Percentiles rank a stretch among this genome's conserved stretches.
Conservation (phyloP, 352 stramenopile species). For the Phytopythium vexans region DNA sequence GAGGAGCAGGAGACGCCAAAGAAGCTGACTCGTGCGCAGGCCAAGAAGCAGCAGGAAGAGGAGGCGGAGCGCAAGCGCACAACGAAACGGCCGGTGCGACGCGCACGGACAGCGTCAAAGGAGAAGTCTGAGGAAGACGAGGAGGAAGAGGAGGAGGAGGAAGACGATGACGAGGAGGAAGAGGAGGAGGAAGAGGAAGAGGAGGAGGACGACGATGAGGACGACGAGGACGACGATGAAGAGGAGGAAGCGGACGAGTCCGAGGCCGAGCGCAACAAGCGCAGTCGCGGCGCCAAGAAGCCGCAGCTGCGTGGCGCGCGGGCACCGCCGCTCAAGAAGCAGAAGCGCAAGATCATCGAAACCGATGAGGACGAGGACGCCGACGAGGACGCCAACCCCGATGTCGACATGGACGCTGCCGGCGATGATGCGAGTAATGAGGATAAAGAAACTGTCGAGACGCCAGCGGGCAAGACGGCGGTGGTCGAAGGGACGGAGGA, state of each 20-base stretch:
- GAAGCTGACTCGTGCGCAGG: constrained; percentile 32
- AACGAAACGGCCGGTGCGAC: constrained; percentile 14
- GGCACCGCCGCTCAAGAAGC: constrained; percentile 27
- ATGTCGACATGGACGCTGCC: constrained; percentile 20
- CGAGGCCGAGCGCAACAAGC: constrained; percentile 17
- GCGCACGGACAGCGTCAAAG: constrained; percentile 1
- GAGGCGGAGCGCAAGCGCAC: constrained; percentile 32
- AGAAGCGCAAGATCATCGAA: constrained; percentile 29
- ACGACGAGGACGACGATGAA: constrained; percentile 13
- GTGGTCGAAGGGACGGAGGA: constrained; percentile 6
- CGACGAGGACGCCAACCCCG: constrained; percentile 17
- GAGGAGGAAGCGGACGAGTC: constrained; percentile 17
- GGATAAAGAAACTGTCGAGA: neutral
- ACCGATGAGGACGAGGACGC: constrained; percentile 31
- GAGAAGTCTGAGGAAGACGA: constrained; percentile 30
- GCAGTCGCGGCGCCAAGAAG: constrained; percentile 12
- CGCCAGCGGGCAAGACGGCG: constrained; percentile 17
- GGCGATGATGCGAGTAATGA: constrained; percentile 5
- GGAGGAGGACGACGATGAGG: constrained; percentile 16
- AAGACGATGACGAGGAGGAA: constrained; percentile 42
- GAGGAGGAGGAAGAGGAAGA: constrained; percentile 33
- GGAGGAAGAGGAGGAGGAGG: constrained; percentile 31
- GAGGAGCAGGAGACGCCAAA: constrained; percentile 22
- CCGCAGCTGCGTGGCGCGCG: constrained; percentile 16
- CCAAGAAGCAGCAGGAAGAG: constrained; percentile 24